Evolutionary conservation across 257 asterid species (phyloP), one percentile per base, ranked within the genome.

Genomic region (Solanum paucissectum): DNA sequence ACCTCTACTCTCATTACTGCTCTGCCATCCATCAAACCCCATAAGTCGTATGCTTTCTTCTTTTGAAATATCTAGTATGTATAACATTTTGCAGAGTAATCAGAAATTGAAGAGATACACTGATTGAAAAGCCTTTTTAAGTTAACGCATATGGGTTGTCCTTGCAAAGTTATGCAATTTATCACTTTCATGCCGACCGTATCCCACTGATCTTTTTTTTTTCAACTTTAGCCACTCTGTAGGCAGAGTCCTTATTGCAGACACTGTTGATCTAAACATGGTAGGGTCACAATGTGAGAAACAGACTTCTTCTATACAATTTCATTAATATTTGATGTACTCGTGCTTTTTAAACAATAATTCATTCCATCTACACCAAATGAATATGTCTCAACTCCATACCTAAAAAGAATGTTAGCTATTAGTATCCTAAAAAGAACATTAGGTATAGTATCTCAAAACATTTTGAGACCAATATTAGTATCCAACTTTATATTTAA

Each of bases 341-440:
- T 88, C 77, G 75, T 87, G 79, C 90, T 87, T 89, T 72, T 40
- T 46, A 83, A 69, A 69, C 87, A 88, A 88, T 87, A 84, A 88
- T 90, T 87, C 33, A 66, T 69, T 9, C 88, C 91, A 62, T 83
- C 84, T 72, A 86, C 74, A 14, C 79, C 90, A 88, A 89, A 91
- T 89, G 87, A 90, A 91, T 77, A 64, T 90, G 92, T 77, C 86
- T 44, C 83, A 87, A 37, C 18, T 86, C 58, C 62, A 12, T 68
- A 12, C 36, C 84, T 73, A 8, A 5, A 71, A 73, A 8, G 46
- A 73, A 73, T 34, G 46, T 18, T 34, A 73, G 14, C n/a, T 62
- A 62, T 62, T 52, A 52, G 25, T 55, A 55, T 52, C 34, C 84
- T 72, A 7, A 18, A 69, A 72, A 16, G 27, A 72, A 72, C 11